Evolutionary conservation across 2,329 filamentous ascomycete species (phyloP).

Genomic region (Stenocarpella maydis): DNA sequence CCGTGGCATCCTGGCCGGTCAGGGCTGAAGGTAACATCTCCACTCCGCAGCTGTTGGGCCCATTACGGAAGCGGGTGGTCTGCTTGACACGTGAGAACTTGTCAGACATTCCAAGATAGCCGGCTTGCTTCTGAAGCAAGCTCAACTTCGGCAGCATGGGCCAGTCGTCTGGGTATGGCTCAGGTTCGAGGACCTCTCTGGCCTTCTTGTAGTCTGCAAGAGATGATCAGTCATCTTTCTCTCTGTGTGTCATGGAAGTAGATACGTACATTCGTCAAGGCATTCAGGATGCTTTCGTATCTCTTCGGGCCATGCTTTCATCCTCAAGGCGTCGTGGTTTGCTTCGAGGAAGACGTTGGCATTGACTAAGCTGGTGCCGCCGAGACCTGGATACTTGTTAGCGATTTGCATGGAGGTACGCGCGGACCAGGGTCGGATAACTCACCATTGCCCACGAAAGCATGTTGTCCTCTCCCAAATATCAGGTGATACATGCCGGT

Average conservation of each 20-base stretch:
- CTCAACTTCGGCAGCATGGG: slow-evolving; percentile 65
- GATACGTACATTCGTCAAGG: slow-evolving; percentile 58
- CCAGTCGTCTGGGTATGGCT: slow-evolving; percentile 64
- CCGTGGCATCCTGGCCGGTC: slow-evolving; percentile 70
- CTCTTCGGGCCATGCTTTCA: slow-evolving; percentile 67
- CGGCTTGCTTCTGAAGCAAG: slow-evolving; percentile 65
- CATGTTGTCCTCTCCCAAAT: slow-evolving; percentile 70
- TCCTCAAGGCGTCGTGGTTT: slow-evolving; percentile 60
- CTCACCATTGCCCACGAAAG: slow-evolving; percentile 65
- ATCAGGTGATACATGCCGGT: slow-evolving; percentile 71
- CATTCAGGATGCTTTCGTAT: slow-evolving; percentile 53
- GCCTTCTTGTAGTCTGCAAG: slow-evolving; percentile 64
- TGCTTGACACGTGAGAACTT: slow-evolving; percentile 66
- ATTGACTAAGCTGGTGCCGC: slow-evolving; percentile 72
- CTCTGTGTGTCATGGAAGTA: background rate
- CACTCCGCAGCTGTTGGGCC: slow-evolving; percentile 70
- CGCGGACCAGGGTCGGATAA: slow-evolving; percentile 4
- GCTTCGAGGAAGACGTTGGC: slow-evolving; percentile 72
- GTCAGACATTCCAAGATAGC: slow-evolving; percentile 56
- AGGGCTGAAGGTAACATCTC: slow-evolving; percentile 67
- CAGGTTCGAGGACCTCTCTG: slow-evolving; percentile 64
- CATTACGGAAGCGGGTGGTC: slow-evolving; percentile 69
- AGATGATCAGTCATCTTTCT: background rate
- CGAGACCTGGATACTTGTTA: slow-evolving; percentile 55
- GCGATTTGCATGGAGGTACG: no score